Percentiles rank a stretch among this genome's conserved stretches.
phyloP scores from a whole-genome alignment of 805 yeast genomes.

The Yamadazyma philogaea region DNA sequence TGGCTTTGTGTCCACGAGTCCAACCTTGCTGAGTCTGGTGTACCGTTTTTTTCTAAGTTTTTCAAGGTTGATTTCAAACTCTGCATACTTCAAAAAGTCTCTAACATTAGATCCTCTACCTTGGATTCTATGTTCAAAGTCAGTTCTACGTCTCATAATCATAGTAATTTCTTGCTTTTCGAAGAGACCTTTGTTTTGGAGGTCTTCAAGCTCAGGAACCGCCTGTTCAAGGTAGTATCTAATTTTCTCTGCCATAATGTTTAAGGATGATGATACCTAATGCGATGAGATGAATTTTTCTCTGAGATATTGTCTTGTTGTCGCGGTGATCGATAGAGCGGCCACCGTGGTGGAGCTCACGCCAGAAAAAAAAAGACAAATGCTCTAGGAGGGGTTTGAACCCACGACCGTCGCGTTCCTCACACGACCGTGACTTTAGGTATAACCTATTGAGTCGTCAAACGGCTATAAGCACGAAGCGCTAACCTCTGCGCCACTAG shows the following conservation, averaged over 20 bases:
- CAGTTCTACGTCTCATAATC: conserved; percentile 91
- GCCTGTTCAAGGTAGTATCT: conserved; percentile 62
- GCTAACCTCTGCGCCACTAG: conserved; percentile 55
- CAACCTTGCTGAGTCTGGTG: conserved; percentile 54
- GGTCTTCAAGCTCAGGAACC: conserved; percentile 90
- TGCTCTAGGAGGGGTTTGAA: conserved; percentile 54
- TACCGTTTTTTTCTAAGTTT: conserved; percentile 70
- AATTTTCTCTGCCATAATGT: conserved; percentile 39
- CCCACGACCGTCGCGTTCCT: conserved; percentile 57
- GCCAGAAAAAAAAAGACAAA: conserved; percentile 31
- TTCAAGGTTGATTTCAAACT: conserved; percentile 78
- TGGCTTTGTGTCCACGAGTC: conserved; percentile 56
- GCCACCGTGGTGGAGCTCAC: not conserved
- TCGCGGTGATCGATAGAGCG: too few relatives aligned
- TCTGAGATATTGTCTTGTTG: too few relatives aligned
- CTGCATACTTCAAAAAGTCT: conserved; percentile 76
- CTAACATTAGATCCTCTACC: conserved; percentile 77
- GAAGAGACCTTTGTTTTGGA: conserved; percentile 76
- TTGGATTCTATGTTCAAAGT: conserved; percentile 85
- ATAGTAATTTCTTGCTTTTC: conserved; percentile 75
- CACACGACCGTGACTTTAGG: conserved; percentile 52
- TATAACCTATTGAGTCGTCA: conserved; percentile 41
- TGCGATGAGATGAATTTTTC: conserved; percentile 10
- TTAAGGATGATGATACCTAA: conserved; percentile 11
- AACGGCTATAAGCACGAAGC: conserved; percentile 53